Percentiles rank a stretch among this genome's conserved stretches.
phyloP scores from a whole-genome alignment of 306 rosid species.

The Vigna radiata region DNA sequence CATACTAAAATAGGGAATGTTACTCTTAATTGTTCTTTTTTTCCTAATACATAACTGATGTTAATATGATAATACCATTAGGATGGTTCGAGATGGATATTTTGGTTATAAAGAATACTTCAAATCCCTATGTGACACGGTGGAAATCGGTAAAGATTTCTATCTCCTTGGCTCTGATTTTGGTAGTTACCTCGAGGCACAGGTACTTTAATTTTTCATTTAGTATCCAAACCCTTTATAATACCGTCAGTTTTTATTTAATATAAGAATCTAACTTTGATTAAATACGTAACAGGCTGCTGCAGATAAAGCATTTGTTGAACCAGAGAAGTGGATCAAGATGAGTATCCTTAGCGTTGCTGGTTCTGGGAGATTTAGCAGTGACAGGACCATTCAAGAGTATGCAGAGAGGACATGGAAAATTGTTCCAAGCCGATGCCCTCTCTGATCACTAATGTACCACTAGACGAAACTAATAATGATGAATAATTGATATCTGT shows the following conservation, averaged over 20 bases:
- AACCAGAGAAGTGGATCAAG: constrained; percentile 66
- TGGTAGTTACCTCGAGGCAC: constrained; percentile 75
- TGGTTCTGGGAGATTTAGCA: constrained; percentile 76
- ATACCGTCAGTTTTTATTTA: background rate
- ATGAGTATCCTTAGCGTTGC: constrained; percentile 80
- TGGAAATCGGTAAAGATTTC: constrained; percentile 64
- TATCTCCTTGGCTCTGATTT: constrained; percentile 74
- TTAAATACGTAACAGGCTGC: constrained; percentile 60
- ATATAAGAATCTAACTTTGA: constrained; percentile 2
- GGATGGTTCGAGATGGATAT: constrained; percentile 79
- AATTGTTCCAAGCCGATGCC: constrained; percentile 73
- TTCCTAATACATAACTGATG: constrained; percentile 4
- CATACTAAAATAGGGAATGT: background rate
- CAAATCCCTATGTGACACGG: constrained; percentile 65
- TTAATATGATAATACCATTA: constrained; percentile 42
- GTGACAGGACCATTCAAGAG: constrained; percentile 72
- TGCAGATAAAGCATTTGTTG: constrained; percentile 69
- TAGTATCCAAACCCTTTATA: constrained; percentile 1
- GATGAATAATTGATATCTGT: background rate
- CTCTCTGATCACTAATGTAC: constrained; percentile 49
- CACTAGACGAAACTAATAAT: constrained; percentile 5
- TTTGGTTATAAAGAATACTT: constrained; percentile 70
- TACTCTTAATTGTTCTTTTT: background rate
- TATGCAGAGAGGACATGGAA: constrained; percentile 76
- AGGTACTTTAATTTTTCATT: constrained; percentile 52